Conservation (phyloP, 805 yeast genomes). For the Wickerhamomyces sydowiorum region DNA sequence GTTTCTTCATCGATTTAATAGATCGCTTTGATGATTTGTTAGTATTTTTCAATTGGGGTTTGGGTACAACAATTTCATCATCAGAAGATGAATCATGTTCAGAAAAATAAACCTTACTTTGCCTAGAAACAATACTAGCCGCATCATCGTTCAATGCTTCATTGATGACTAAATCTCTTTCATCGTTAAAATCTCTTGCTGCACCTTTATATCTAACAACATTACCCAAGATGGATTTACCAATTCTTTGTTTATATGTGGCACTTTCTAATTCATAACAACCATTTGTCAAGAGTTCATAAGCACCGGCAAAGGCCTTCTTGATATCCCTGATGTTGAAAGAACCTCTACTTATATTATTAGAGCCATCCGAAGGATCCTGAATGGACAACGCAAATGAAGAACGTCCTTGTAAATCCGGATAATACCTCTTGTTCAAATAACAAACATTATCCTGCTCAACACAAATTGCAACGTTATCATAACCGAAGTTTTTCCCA, state of each 20-base stretch:
- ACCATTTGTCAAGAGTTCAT: constrained; percentile 63
- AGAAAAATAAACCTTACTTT: neutral
- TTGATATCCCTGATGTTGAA: constrained; percentile 75
- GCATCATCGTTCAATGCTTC: constrained; percentile 42
- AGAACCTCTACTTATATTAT: constrained; percentile 82
- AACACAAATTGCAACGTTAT: constrained; percentile 65
- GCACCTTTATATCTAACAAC: constrained; percentile 71
- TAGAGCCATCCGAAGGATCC: constrained; percentile 82
- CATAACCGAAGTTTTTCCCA: constrained; percentile 86
- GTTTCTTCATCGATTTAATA: neutral
- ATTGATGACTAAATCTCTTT: constrained; percentile 55
- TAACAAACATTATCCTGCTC: constrained; percentile 51
- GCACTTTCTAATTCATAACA: constrained; percentile 70
- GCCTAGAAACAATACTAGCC: constrained; percentile 13
- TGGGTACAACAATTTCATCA: neutral
- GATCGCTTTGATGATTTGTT: neutral
- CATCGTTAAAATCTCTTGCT: constrained; percentile 73
- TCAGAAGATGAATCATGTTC: neutral
- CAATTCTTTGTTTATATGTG: constrained; percentile 59
- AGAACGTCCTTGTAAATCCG: constrained; percentile 46
- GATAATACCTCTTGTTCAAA: constrained; percentile 49
- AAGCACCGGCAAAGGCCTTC: constrained; percentile 87
- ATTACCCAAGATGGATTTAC: constrained; percentile 73
- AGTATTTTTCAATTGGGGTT: neutral
- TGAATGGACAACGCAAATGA: constrained; percentile 70